Base-by-base conservation (phyloP, 345 rosid species). In the Lepidium didymum region DNA sequence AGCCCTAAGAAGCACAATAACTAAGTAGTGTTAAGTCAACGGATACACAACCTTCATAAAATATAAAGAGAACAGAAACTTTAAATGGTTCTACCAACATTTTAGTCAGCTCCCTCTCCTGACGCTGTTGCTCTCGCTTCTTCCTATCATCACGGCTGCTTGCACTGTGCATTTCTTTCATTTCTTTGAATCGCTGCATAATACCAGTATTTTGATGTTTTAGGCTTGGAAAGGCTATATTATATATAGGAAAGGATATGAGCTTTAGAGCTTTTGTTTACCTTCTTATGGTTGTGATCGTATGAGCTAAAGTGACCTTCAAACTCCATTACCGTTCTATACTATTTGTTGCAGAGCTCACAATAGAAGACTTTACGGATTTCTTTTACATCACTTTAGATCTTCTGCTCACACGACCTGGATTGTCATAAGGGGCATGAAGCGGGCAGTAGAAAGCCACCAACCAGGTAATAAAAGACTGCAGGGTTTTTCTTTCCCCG, bases 401-500 rank as follows among this genome's bases (percentile, higher is more conserved):
- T 94, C 87, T 91, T 94, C 81, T 83, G 97, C 91, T 94, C 99
- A 55, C 99, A 89, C 62, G 69, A 91, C 99, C 99, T 94, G 99
- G 83, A 94, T 94, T 86, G 87, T 89, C 95, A 93, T 86, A 94
- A 94, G 81, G 88, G 92, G 95, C 85, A 91, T 87, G 96, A 89
- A 91, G 97, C 92, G 76, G 96, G 99, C 90, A 94, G 96, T 89
- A 92, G 93, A 83, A 58, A 87, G 87, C 95, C 91, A 85, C 97
- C 91, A 87, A 88, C 96, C 97, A 88, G 91, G 92, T 87, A 90
- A 90, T 93, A 93, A 88, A 25, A 93, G 85, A 90, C 96, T 85
- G 94, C 86, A 82, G 81, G 5, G 51, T 66, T 53, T 29, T 41
- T 41, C 34, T 85, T 84, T 80, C 82, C 89, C 53, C 84, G 83